phyloP scores from a whole-genome alignment of 179 eudicot species.

The Heliamphora pulchella region DNA sequence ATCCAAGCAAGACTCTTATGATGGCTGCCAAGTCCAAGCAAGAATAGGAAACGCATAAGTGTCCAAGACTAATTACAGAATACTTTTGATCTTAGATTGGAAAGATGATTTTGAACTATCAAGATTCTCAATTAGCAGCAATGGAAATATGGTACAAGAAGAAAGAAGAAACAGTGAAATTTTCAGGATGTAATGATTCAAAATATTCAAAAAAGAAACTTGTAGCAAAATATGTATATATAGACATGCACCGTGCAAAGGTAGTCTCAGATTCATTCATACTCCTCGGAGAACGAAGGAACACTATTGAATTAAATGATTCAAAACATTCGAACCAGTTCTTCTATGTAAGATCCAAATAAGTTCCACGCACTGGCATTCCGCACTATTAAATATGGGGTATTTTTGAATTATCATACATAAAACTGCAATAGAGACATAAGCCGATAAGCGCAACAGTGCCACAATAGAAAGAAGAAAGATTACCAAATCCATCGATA shows the following conservation, averaged over 20 bases:
- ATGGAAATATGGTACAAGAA: not conserved
- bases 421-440: not conserved
- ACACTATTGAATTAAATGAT: conserved; percentile 5
- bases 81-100: not conserved
- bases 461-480: not conserved
- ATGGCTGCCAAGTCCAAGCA: conserved; percentile 6
- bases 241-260: conserved; percentile 11
- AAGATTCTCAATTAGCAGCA: not conserved
- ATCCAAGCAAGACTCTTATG: not conserved
- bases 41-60: not conserved
- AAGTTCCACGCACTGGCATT: not conserved
- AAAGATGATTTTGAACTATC: not conserved
- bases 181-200: not conserved
- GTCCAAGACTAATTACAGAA: not conserved
- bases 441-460: not conserved
- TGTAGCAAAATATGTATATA: not conserved
- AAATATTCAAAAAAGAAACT: not conserved
- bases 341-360: not conserved
- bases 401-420: not conserved
- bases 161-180: conserved; percentile 3
- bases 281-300: not conserved
- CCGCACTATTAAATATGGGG: not conserved
- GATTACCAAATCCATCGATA: not conserved
- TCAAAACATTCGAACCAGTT: not conserved
- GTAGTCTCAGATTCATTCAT: conserved; percentile 10